phyloP scores from a whole-genome alignment of 1,139 yeast genomes.

The Lodderomyces orthopsilosis region DNA sequence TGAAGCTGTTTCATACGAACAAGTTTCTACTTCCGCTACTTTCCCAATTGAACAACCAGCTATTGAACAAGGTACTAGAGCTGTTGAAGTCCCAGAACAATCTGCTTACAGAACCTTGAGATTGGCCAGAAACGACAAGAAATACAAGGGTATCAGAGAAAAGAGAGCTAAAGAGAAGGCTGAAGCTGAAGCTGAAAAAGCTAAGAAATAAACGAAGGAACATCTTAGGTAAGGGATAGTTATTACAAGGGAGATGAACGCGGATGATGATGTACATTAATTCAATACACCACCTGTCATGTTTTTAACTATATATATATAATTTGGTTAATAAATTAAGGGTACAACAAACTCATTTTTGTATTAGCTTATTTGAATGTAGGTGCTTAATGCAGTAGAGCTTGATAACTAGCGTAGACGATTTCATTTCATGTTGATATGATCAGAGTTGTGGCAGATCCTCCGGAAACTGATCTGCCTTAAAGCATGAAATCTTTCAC shows the following conservation, averaged over 20 bases:
- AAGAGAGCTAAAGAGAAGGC: conserved; percentile 97
- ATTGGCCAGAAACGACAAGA: conserved; percentile 91
- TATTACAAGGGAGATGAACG: neutral
- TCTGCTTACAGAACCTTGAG: conserved; percentile 96
- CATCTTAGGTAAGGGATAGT: conserved; percentile 2
- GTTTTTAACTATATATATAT: conserved; percentile 5
- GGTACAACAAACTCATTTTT: conserved; percentile 4
- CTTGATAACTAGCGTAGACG: too few species aligned
- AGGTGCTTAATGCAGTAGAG: neutral
- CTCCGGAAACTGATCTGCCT: neutral
- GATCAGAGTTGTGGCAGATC: too few species aligned
- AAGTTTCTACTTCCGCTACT: conserved; percentile 73
- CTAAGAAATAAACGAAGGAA: conserved; percentile 65
- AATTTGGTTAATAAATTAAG: conserved; percentile 1
- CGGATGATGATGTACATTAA: conserved; percentile 3
- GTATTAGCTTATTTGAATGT: neutral
- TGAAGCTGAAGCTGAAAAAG: conserved; percentile 98
- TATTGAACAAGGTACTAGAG: conserved; percentile 79
- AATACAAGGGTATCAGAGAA: conserved; percentile 91
- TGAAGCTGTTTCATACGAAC: conserved; percentile 68
- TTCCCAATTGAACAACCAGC: conserved; percentile 90
- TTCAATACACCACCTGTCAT: conserved; percentile 1
- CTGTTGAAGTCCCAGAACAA: conserved; percentile 81
- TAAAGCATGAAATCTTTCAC: neutral
- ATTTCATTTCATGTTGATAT: too few species aligned